A percentile compares a stretch with the other conserved stretches of the same genome.
Evolutionary conservation across 1,284 basidiomycete genomes (phyloP).

Genomic region (Pseudomicrostroma phylloplanum): DNA sequence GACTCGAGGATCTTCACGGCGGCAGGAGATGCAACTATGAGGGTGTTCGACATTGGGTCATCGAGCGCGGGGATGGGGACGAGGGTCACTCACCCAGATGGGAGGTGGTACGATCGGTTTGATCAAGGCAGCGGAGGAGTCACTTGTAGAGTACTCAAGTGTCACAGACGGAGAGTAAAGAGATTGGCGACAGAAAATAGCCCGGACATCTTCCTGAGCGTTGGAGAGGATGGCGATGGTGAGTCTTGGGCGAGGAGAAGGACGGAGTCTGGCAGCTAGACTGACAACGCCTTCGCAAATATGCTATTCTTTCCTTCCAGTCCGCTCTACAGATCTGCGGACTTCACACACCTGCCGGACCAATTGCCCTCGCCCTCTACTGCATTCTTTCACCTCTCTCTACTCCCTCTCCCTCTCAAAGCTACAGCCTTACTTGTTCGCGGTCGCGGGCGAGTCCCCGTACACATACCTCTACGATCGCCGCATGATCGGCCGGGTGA

Average conservation of each 20-base stretch:
- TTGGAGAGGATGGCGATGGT: conserved; percentile 79
- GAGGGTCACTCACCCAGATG: conserved; percentile 1
- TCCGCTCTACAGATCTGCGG: conserved; percentile 7
- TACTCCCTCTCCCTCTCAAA: conserved; percentile 54
- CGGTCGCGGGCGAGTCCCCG: conserved; percentile 52
- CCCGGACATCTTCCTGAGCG: conserved; percentile 75
- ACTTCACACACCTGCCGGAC: conserved; percentile 6
- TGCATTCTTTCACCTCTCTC: conserved; percentile 53
- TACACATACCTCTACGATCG: conserved; percentile 84
- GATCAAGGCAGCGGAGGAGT: conserved; percentile 16
- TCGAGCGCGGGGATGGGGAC: conserved; percentile 11
- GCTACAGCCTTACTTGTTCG: conserved; percentile 55
- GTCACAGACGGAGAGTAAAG: conserved; percentile 56
- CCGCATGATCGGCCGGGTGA: conserved; percentile 64
- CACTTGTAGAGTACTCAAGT: conserved; percentile 38
- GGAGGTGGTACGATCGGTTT: conserved; percentile 14
- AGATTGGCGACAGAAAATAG: conserved; percentile 75
- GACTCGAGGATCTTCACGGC: conserved; percentile 59
- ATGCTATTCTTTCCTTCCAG: conserved; percentile 56
- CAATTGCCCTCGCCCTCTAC: conserved; percentile 62
- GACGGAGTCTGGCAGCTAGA: too few relatives aligned
- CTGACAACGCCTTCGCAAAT: conserved; percentile 55
- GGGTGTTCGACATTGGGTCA: conserved; percentile 66
- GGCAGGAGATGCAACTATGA: conserved; percentile 71
- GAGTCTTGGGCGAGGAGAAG: conserved; percentile 58